Evolutionary conservation across 163 green algal species (phyloP).

Genomic region (Scenedesmus sp.): DNA sequence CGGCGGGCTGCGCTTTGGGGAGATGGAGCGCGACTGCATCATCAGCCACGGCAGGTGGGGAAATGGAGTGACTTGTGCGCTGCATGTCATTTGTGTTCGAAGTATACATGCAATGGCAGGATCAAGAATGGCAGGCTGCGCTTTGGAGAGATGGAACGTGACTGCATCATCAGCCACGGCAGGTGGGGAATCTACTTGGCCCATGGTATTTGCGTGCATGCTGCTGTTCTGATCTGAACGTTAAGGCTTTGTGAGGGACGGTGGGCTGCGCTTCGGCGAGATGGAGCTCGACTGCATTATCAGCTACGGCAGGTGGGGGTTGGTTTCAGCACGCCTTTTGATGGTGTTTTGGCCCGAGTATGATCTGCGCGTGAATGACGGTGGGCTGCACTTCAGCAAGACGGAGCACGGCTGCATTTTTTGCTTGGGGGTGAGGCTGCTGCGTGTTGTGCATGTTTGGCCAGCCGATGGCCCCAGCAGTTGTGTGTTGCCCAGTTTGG

Average conservation of each 20-base stretch:
- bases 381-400: slow-evolving; percentile 97
- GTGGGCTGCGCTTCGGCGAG: slow-evolving; percentile 98
- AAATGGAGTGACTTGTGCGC: neutral
- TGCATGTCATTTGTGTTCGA: too few relatives aligned
- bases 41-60: slow-evolving; percentile 91
- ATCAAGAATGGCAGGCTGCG: slow-evolving; percentile 88
- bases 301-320: slow-evolving; percentile 81
- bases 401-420: slow-evolving; percentile 98
- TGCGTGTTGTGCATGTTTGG: too few relatives aligned
- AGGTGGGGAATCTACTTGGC: slow-evolving; percentile 5
- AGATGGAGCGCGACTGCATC: slow-evolving; percentile 99
- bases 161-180: slow-evolving; percentile 99
- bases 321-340: too few relatives aligned
- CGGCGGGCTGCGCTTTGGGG: slow-evolving; percentile 97
- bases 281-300: slow-evolving; percentile 99
- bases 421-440: too few relatives aligned
- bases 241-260: slow-evolving; percentile 74
- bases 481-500: too few relatives aligned
- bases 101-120: too few relatives aligned
- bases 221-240: too few relatives aligned
- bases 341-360: too few relatives aligned
- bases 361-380: slow-evolving; percentile 74
- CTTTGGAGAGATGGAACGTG: slow-evolving; percentile 99
- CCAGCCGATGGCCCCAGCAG: too few relatives aligned
- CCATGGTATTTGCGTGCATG: too few relatives aligned